Evolutionary conservation across 768 basidiomycete genomes (phyloP).

Genomic region (Suillus ampliporus): DNA sequence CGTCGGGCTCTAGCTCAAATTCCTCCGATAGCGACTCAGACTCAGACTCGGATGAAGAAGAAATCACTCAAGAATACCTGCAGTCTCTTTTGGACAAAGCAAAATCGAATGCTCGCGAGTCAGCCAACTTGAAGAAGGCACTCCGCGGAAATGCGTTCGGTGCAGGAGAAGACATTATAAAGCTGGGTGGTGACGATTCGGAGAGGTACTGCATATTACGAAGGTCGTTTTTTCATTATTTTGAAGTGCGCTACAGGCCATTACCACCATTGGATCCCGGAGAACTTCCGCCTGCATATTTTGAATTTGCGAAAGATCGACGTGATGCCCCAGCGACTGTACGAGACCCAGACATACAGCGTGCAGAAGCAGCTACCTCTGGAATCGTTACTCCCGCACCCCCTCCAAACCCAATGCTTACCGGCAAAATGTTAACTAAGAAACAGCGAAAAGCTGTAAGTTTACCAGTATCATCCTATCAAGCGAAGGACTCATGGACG

Average conservation of each 20-base stretch:
- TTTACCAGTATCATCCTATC: not conserved
- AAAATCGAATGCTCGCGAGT: conserved; percentile 51
- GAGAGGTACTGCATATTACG: conserved; percentile 40
- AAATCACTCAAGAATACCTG: conserved; percentile 64
- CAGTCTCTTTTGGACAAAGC: conserved; percentile 69
- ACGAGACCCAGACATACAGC: conserved; percentile 67
- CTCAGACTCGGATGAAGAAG: conserved; percentile 48
- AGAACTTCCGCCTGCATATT: conserved; percentile 65
- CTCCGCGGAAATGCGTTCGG: conserved; percentile 31
- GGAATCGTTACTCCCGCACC: conserved; percentile 57
- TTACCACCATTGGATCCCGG: conserved; percentile 74
- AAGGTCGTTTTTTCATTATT: conserved; percentile 4
- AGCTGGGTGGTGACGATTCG: conserved; percentile 44
- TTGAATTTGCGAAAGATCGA: conserved; percentile 53
- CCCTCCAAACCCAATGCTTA: conserved; percentile 64
- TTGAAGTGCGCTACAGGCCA: conserved; percentile 42
- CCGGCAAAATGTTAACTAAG: conserved; percentile 73
- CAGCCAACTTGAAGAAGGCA: conserved; percentile 28
- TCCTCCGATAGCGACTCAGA: conserved; percentile 41
- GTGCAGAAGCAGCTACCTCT: conserved; percentile 56
- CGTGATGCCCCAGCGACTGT: conserved; percentile 51
- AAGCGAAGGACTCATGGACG: not conserved
- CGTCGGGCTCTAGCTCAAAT: conserved; percentile 30
- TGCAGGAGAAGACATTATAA: conserved; percentile 63
- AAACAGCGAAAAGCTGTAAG: conserved; percentile 73